These are phyloP conservation scores for Candida tropicalis DNA, from an alignment of 1,139 yeast genomes.

Conservation along the genomic window DNA sequence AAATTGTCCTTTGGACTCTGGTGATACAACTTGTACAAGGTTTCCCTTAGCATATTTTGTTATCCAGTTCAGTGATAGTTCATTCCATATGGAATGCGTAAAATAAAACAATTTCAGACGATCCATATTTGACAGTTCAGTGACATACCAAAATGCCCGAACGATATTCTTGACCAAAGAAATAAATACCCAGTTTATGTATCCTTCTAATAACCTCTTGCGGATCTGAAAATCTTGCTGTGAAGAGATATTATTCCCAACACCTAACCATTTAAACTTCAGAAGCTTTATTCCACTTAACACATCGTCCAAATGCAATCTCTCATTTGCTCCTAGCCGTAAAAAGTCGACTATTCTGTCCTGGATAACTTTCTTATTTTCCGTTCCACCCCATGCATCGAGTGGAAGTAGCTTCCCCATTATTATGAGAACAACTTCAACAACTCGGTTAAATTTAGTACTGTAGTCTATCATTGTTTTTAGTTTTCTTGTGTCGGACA, in stretches of 20 bases:
- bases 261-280: conserved; percentile 53
- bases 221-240: conserved; percentile 40
- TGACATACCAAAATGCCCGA: conserved; percentile 64
- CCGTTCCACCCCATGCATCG: conserved; percentile 54
- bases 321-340: conserved; percentile 34
- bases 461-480: conserved; percentile 20
- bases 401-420: conserved; percentile 54
- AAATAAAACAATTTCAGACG: conserved; percentile 41
- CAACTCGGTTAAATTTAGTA: conserved; percentile 31
- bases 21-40: conserved; percentile 20
- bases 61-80: conserved; percentile 44
- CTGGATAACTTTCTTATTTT: conserved; percentile 49
- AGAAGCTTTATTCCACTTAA: conserved; percentile 34
- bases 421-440: conserved; percentile 41
- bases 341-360: conserved; percentile 42
- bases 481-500: conserved; percentile 17
- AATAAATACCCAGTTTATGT: conserved; percentile 63
- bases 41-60: conserved; percentile 36
- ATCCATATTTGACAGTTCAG: conserved; percentile 50
- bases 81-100: conserved; percentile 63
- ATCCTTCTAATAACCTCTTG: conserved; percentile 32
- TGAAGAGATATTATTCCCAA: conserved; percentile 26
- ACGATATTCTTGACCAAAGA: conserved; percentile 51
- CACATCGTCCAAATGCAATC: conserved; percentile 27
- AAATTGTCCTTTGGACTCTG: conserved; percentile 18